These are phyloP conservation scores for Gryganskiella cystojenkinii DNA, from an alignment of 192 early-diverging fungal genomes.

Conservation along the genomic window DNA sequence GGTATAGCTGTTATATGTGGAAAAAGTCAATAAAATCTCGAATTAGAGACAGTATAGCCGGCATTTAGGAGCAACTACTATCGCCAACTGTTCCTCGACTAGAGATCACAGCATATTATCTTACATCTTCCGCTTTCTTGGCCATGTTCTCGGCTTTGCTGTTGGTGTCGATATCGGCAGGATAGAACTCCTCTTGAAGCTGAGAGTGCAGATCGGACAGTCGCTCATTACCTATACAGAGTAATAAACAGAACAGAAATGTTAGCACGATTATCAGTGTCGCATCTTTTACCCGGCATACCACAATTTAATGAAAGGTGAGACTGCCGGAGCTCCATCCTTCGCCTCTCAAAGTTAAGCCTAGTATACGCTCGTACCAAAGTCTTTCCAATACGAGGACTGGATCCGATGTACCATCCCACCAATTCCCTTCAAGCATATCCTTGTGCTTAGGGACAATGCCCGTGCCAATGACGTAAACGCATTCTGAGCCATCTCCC, in stretches of 20 bases:
- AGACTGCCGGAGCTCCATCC: background rate
- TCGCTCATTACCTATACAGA: conserved; percentile 16
- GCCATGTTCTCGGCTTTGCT: conserved; percentile 22
- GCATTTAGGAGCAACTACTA: too few species aligned
- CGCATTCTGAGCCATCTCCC: conserved; percentile 23
- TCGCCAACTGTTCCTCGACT: too few species aligned
- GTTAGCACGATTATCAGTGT: background rate
- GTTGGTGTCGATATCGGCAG: conserved; percentile 27
- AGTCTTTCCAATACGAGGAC: conserved; percentile 33
- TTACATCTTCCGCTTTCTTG: conserved; percentile 38
- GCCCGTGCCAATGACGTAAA: conserved; percentile 23
- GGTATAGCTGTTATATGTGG: conserved; percentile 13
- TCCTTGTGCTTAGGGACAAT: conserved; percentile 27
- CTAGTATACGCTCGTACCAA: conserved; percentile 10
- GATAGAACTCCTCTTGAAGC: conserved; percentile 26
- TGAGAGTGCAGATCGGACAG: conserved; percentile 39
- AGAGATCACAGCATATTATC: background rate
- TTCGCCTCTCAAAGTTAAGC: background rate
- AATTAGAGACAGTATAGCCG: too few species aligned
- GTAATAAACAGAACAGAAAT: background rate
- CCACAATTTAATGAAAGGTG: background rate
- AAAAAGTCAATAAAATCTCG: too few species aligned
- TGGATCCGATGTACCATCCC: conserved; percentile 25
- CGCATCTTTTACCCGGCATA: background rate
- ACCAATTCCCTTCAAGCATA: conserved; percentile 21